Conservation (phyloP, 202 grass and related monocot species). For the Brachypodium distachyon region DNA sequence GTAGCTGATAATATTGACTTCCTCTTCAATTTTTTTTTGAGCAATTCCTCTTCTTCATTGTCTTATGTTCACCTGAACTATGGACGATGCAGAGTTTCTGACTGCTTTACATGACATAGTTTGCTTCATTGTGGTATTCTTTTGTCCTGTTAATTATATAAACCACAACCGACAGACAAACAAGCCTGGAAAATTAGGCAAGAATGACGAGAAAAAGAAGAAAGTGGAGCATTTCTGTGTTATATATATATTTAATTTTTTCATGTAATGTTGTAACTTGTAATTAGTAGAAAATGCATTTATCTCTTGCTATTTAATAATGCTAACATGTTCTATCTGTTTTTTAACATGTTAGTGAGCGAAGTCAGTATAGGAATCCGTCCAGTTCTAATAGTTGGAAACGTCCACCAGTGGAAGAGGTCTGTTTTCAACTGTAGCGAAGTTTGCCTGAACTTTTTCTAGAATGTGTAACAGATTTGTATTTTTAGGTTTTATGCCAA, state of each 20-base stretch:
- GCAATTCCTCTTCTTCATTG: neutral
- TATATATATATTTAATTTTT: neutral
- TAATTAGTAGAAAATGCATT: neutral
- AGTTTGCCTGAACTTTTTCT: neutral
- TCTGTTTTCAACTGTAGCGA: constrained; percentile 18
- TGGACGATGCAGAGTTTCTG: neutral
- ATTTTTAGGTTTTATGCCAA: constrained; percentile 58
- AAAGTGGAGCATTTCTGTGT: neutral
- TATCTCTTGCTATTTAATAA: neutral
- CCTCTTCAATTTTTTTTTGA: no score
- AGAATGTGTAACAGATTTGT: constrained; percentile 4
- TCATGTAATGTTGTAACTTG: neutral
- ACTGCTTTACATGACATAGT: neutral
- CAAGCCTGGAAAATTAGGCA: neutral
- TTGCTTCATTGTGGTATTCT: neutral
- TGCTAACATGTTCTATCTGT: neutral
- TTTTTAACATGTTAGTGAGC: constrained; percentile 49
- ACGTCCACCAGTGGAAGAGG: constrained; percentile 71
- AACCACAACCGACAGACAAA: neutral
- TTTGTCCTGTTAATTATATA: neutral
- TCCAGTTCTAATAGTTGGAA: constrained; percentile 48
- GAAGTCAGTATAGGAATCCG: constrained; percentile 58
- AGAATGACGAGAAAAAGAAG: neutral
- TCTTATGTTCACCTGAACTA: neutral
- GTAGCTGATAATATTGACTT: neutral